Base-by-base conservation (phyloP, 176 grass and related monocot genomes). In the Luzula sylvatica region DNA sequence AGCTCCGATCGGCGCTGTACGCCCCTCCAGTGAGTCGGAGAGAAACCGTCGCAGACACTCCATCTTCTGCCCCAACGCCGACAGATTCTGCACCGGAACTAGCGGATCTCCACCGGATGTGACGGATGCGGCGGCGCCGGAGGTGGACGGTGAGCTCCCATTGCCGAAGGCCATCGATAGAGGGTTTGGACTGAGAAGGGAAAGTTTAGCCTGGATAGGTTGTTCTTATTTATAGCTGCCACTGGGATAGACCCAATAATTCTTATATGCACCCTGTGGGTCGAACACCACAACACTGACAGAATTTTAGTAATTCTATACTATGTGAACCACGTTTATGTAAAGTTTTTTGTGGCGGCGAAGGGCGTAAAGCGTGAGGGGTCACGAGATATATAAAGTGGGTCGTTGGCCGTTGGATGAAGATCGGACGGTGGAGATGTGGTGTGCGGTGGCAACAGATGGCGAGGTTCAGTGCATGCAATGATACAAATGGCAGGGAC, bases 21-120 rank as follows among this genome's bases (percentile, higher is more conserved):
- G 60, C 7, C 60, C 60, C 24, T 48, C 60, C n/a, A 64, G 43
- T 6, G 60, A 64, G 11, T 64, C 43, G 25, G 60, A 64, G 43
- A 64, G 60, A 24, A 64, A 49, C 4, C 42, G 60, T 8, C 60
- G 60, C 23, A 64, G 39, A 7, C 42, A 64, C 43, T 64, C 60
- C 60, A 64, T 64, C 43, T 45, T 47, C 60, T 64, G 15, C 6
- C 60, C 25, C 5, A 64, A 42, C 43, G 25, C 23, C 24, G 43
- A 35, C 1, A 64, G 60, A 45, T 64, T 64, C 24, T 64, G 41
- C 2, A 64, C 42, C 19, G 60, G 47, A 25, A 26, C 4, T 2
- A 64, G 25, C 14, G 60, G 15, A 64, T 64, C 60, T 11, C 23
- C 15, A 24, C 41, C 23, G 42, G 60, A 42, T 21, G 60, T 47